These are phyloP conservation scores for Uronychia binucleata DNA, from an alignment of 73 alveolate genomes.

Conservation along the genomic window DNA sequence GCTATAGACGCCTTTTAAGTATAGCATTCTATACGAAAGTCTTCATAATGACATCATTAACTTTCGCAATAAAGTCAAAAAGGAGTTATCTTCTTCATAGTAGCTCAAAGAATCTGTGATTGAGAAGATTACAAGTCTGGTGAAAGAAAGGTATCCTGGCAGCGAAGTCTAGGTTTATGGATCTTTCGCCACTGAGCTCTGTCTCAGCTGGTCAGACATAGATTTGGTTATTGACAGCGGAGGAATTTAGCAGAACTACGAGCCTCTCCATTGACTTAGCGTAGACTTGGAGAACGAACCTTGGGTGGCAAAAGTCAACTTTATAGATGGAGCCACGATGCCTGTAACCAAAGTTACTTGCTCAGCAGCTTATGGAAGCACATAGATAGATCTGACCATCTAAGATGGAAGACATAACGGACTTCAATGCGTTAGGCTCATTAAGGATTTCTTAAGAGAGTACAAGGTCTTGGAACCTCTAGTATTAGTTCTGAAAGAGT, in stretches of 20 bases:
- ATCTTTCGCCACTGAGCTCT: conserved; percentile 76
- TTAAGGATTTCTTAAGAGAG: conserved; percentile 66
- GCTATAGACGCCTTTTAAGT: neutral
- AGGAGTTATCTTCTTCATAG: conserved; percentile 6
- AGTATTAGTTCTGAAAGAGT: conserved; percentile 71
- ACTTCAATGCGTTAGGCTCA: conserved; percentile 73
- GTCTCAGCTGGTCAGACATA: conserved; percentile 84
- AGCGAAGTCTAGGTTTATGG: conserved; percentile 78
- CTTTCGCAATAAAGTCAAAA: conserved; percentile 32
- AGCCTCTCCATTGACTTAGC: neutral
- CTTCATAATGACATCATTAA: conserved; percentile 40
- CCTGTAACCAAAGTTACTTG: conserved; percentile 78
- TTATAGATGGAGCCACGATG: conserved; percentile 69
- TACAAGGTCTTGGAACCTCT: conserved; percentile 66
- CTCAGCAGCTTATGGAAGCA: conserved; percentile 48
- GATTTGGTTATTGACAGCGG: conserved; percentile 69
- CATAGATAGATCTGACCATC: conserved; percentile 59
- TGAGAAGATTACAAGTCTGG: conserved; percentile 24
- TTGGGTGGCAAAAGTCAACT: conserved; percentile 16
- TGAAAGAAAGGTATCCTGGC: conserved; percentile 19
- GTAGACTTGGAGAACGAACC: conserved; percentile 27
- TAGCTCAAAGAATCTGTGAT: conserved; percentile 32
- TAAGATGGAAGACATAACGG: conserved; percentile 74
- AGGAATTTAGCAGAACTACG: conserved; percentile 17
- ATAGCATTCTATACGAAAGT: neutral